phyloP scores from a whole-genome alignment of 352 stramenopile genomes.

The Pythium phragmiticola region DNA sequence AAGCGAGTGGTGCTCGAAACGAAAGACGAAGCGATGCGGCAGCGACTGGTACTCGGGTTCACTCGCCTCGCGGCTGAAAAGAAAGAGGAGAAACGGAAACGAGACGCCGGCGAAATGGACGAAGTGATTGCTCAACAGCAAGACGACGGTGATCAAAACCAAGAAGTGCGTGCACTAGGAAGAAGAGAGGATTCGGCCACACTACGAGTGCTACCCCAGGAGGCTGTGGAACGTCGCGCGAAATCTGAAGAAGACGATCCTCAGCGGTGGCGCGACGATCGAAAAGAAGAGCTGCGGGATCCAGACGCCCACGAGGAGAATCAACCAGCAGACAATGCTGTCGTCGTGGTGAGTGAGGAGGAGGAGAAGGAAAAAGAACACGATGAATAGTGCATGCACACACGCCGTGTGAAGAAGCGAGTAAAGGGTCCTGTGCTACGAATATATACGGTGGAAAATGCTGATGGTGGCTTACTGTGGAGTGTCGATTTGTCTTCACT shows the following conservation, averaged over 20 bases:
- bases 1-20: constrained; percentile 56
- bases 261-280: constrained; percentile 10
- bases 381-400: not conserved
- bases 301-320: not conserved
- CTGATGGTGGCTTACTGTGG: not conserved
- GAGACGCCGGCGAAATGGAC: constrained; percentile 9
- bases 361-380: not conserved
- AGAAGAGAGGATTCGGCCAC: not conserved
- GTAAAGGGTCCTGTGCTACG: not conserved
- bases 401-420: not conserved
- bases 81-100: constrained; percentile 32
- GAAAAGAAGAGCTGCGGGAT: not conserved
- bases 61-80: constrained; percentile 48
- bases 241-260: constrained; percentile 23
- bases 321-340: not conserved
- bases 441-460: constrained; percentile 14
- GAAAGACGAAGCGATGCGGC: constrained; percentile 40
- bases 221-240: not conserved
- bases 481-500: constrained; percentile 7
- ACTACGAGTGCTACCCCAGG: not conserved
- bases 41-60: constrained; percentile 56
- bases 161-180: not conserved
- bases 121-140: not conserved
- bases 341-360: not conserved
- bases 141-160: not conserved